Conservation (phyloP, 805 yeast genomes). For the Wickerhamomyces bovis region DNA sequence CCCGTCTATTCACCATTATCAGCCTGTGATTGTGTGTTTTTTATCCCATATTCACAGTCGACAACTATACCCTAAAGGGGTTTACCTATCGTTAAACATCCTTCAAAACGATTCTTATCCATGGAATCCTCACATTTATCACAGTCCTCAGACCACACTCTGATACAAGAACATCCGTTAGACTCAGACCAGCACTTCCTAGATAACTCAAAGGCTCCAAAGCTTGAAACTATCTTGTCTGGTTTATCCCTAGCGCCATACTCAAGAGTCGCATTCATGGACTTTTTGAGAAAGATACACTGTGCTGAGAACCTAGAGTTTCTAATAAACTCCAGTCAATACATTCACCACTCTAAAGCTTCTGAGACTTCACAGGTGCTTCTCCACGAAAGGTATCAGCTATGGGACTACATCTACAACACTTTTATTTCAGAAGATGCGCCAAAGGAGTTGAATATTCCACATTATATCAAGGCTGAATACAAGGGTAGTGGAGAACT, state of each 20-base stretch:
- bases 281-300: constrained; percentile 19
- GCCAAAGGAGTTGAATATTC: constrained; percentile 29
- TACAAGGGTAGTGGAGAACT: constrained; percentile 8
- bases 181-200: background rate
- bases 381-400: constrained; percentile 5
- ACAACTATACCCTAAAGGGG: too few relatives aligned
- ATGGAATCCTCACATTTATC: background rate
- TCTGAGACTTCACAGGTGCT: background rate
- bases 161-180: background rate
- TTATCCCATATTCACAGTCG: too few relatives aligned
- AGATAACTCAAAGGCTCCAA: constrained; percentile 9
- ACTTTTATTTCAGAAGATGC: constrained; percentile 36
- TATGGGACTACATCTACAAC: constrained; percentile 26
- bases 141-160: background rate
- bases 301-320: constrained; percentile 24
- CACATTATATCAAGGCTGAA: constrained; percentile 18
- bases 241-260: constrained; percentile 22
- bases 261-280: constrained; percentile 22
- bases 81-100: too few relatives aligned
- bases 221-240: constrained; percentile 17
- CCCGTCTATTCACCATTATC: background rate
- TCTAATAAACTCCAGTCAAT: constrained; percentile 17
- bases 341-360: background rate
- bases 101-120: background rate
- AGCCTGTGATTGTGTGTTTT: background rate